Conservation (phyloP, 2,329 filamentous ascomycete genomes). For the Dactylellina cionopaga region DNA sequence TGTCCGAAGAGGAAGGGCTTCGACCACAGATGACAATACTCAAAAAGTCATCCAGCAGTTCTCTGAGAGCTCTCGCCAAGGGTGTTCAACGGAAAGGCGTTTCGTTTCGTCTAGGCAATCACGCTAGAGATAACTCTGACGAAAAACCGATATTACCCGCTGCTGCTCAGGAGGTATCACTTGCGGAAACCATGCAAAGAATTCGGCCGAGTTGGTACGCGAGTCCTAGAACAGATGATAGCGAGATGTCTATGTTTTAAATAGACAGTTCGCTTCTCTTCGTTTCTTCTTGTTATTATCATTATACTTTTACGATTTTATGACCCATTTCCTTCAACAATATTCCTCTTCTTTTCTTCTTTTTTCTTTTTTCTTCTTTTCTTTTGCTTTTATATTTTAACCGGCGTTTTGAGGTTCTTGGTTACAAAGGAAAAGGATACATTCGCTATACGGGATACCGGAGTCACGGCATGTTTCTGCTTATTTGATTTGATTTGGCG, state of each 20-base stretch:
- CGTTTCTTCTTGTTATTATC: background rate
- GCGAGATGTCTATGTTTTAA: conserved; percentile 38
- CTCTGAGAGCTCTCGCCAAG: background rate
- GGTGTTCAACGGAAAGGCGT: conserved; percentile 17
- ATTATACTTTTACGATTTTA: background rate
- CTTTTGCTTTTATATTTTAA: background rate
- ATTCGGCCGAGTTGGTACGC: conserved; percentile 32
- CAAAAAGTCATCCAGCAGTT: conserved; percentile 1
- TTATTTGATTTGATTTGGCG: background rate
- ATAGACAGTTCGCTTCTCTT: background rate
- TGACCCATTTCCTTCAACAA: background rate
- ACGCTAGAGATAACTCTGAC: conserved; percentile 14
- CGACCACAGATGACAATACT: background rate
- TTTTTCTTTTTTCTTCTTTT: background rate
- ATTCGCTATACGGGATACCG: background rate
- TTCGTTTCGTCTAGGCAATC: conserved; percentile 24
- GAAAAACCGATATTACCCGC: conserved; percentile 7
- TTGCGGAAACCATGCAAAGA: conserved; percentile 15
- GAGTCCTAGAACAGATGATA: conserved; percentile 18
- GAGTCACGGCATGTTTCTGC: background rate
- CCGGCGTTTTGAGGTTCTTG: too few relatives aligned
- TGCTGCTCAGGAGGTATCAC: conserved; percentile 11
- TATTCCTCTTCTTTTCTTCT: background rate
- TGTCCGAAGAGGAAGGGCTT: conserved; percentile 5
- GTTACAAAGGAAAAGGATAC: background rate